Percentiles rank a stretch among this genome's conserved stretches.
phyloP scores from a whole-genome alignment of 148 eudicot species.

The Rhododendron ovatum region DNA sequence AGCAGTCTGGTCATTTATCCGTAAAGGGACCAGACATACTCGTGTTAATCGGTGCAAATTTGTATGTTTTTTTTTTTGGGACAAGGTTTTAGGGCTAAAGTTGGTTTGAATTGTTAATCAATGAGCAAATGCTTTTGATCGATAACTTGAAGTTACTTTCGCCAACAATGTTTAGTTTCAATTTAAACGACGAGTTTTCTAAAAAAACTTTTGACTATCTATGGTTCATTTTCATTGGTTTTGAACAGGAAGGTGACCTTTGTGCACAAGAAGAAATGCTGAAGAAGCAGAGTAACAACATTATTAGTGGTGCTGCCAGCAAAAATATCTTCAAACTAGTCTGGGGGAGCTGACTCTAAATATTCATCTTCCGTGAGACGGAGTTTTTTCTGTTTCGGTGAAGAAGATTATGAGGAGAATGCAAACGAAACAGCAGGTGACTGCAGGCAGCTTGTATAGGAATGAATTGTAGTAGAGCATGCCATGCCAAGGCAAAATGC shows the following conservation, averaged over 20 bases:
- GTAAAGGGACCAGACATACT: background rate
- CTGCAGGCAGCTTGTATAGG: background rate
- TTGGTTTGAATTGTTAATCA: background rate
- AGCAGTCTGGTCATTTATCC: background rate
- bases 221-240: background rate
- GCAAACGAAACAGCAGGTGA: background rate
- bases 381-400: background rate
- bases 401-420: background rate
- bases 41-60: background rate
- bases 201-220: background rate
- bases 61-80: background rate
- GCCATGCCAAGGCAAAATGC: background rate
- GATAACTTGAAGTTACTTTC: background rate
- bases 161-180: background rate
- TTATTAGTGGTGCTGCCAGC: slow-evolving; percentile 55
- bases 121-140: background rate
- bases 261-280: slow-evolving; percentile 84
- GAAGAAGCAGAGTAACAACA: slow-evolving; percentile 54
- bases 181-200: background rate
- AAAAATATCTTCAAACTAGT: slow-evolving; percentile 64
- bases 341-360: slow-evolving; percentile 51
- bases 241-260: slow-evolving; percentile 61
- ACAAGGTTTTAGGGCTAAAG: background rate
- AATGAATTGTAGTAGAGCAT: background rate
- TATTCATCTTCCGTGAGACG: background rate